Conservation (phyloP, 192 early-diverging fungal species). For the Umbelopsis ramanniana region DNA sequence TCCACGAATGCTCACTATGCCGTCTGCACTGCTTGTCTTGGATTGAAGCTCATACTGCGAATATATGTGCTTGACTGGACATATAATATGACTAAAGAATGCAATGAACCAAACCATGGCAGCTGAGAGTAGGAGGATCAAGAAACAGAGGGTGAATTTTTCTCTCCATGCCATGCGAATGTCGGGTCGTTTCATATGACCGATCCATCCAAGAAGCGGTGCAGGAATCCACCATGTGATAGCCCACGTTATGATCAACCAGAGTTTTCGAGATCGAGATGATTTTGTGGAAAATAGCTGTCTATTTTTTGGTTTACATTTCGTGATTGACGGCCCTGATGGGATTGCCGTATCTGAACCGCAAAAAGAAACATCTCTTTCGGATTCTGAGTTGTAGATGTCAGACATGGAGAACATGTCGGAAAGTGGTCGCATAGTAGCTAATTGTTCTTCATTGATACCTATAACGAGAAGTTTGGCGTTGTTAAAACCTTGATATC, state of each 20-base stretch:
- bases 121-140: slow-evolving; percentile 79
- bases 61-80: slow-evolving; percentile 74
- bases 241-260: slow-evolving; percentile 81
- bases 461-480: too few relatives aligned
- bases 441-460: too few relatives aligned
- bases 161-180: slow-evolving; percentile 96
- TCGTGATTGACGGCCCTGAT: neutral
- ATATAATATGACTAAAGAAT: slow-evolving; percentile 71
- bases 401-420: neutral
- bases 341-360: neutral
- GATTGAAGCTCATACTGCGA: slow-evolving; percentile 66
- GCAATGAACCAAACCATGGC: slow-evolving; percentile 89
- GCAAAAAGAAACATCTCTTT: neutral
- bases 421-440: neutral
- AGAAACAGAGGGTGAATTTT: slow-evolving; percentile 87
- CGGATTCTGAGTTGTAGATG: neutral
- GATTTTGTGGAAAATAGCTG: slow-evolving; percentile 23
- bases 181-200: slow-evolving; percentile 77
- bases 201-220: slow-evolving; percentile 57
- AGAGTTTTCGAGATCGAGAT: slow-evolving; percentile 66
- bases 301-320: neutral
- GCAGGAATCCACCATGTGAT: slow-evolving; percentile 85
- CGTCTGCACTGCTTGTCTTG: neutral
- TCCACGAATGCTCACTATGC: slow-evolving; percentile 73
- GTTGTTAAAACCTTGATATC: too few relatives aligned